Percentiles rank a stretch among this genome's conserved stretches.
Evolutionary conservation across 1,284 basidiomycete species (phyloP).

Genomic region (Ganoderma sinense): DNA sequence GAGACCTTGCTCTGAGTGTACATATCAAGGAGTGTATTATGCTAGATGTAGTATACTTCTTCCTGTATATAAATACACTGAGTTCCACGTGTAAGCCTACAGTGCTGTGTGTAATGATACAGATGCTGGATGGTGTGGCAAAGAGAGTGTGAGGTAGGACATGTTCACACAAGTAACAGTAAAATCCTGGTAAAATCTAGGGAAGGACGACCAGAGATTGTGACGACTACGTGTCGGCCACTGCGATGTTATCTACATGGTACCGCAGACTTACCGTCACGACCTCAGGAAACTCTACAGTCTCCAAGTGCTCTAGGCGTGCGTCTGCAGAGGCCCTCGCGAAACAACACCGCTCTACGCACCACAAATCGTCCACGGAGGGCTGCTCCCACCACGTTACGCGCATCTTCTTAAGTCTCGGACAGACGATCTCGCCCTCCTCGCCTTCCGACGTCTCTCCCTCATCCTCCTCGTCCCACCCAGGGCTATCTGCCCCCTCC

Average conservation of each 20-base stretch:
- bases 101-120: background rate
- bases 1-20: slow-evolving; percentile 27
- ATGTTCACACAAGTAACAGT: background rate
- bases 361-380: slow-evolving; percentile 18
- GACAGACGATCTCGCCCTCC: slow-evolving; percentile 11
- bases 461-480: background rate
- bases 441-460: background rate
- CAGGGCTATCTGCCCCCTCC: background rate
- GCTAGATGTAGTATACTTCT: slow-evolving; percentile 24
- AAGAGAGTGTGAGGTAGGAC: background rate
- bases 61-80: slow-evolving; percentile 15
- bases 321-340: slow-evolving; percentile 6
- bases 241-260: slow-evolving; percentile 7
- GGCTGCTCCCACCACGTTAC: slow-evolving; percentile 13
- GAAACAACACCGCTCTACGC: slow-evolving; percentile 19
- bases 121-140: background rate
- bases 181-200: background rate
- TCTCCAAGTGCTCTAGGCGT: slow-evolving; percentile 13
- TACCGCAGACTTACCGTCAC: slow-evolving; percentile 8
- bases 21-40: background rate
- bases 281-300: slow-evolving; percentile 11
- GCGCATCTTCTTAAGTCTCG: slow-evolving; percentile 6
- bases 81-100: background rate
- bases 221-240: background rate
- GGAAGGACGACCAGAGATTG: background rate